Conservation (phyloP, 495 filamentous ascomycete species). For the Aspergillus ostianus region DNA sequence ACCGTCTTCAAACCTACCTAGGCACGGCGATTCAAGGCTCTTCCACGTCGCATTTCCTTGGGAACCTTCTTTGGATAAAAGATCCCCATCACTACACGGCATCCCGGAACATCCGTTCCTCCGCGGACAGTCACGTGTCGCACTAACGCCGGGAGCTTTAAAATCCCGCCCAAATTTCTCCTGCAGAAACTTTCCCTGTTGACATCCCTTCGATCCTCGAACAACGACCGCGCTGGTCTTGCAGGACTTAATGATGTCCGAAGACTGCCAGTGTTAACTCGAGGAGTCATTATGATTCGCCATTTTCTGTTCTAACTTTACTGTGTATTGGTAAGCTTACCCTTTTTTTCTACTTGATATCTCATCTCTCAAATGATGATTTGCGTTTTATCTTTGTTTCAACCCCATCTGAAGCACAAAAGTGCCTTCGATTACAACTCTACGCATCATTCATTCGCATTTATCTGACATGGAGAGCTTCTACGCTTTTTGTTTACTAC, state of each 20-base stretch:
- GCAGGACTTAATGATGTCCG: slow-evolving; percentile 3
- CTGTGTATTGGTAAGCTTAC: background rate
- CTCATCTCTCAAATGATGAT: slow-evolving; percentile 29
- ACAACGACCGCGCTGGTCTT: background rate
- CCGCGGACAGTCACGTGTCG: slow-evolving; percentile 19
- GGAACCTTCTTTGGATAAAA: no score
- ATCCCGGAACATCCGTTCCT: slow-evolving; percentile 10
- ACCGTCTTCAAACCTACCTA: background rate
- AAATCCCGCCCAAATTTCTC: slow-evolving; percentile 16
- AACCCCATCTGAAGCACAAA: slow-evolving; percentile 42
- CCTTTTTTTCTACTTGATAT: slow-evolving; percentile 4
- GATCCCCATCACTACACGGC: slow-evolving; percentile 1
- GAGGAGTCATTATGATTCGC: background rate
- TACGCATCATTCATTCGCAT: background rate
- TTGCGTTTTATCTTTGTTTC: slow-evolving; percentile 42
- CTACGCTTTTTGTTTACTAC: background rate
- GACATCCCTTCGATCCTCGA: slow-evolving; percentile 1
- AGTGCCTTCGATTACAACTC: slow-evolving; percentile 29
- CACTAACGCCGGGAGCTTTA: slow-evolving; percentile 19
- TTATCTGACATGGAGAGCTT: slow-evolving; percentile 19
- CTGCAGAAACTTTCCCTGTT: background rate
- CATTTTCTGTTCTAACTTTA: background rate
- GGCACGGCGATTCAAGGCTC: no score
- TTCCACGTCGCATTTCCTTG: no score
- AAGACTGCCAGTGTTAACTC: background rate